These are phyloP conservation scores for Phaeosphaeriaceae sp. DNA, from an alignment of 2,329 filamentous ascomycete genomes.

Conservation along the genomic window DNA sequence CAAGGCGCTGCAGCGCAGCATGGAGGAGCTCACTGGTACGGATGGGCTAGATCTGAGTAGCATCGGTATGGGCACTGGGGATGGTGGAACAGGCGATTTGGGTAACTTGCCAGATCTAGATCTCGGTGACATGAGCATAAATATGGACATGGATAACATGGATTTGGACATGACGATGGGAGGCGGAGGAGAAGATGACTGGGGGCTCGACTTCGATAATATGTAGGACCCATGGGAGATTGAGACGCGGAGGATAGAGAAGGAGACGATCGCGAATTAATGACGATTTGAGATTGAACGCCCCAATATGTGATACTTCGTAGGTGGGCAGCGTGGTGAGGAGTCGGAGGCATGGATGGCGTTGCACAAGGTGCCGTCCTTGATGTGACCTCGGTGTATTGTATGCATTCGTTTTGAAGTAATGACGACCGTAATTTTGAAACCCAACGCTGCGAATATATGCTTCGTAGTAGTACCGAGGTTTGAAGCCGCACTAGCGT, in stretches of 20 bases:
- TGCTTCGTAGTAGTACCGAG: background rate
- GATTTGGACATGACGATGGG: constrained; percentile 31
- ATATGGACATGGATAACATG: constrained; percentile 36
- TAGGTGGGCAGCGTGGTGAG: no score
- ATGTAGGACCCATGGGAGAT: constrained; percentile 32
- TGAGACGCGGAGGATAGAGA: background rate
- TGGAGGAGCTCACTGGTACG: constrained; percentile 38
- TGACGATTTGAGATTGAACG: no score
- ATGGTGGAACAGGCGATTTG: constrained; percentile 25
- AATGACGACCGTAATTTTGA: no score
- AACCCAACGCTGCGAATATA: no score
- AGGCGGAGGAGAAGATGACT: constrained; percentile 45
- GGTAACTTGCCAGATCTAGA: constrained; percentile 37
- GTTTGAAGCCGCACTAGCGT: background rate
- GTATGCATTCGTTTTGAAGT: no score
- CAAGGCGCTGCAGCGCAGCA: constrained; percentile 40
- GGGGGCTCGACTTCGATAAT: constrained; percentile 52
- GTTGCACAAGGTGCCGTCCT: no score
- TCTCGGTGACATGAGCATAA: constrained; percentile 38
- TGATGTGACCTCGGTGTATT: no score
- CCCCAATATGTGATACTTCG: no score
- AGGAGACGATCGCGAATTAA: background rate
- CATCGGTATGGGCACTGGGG: constrained; percentile 38
- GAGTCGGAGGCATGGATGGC: no score
- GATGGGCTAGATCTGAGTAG: constrained; percentile 38